A percentile compares a stretch with the other conserved stretches of the same genome.
These are phyloP conservation scores for Metahyphopichia silvanorum DNA, from an alignment of 805 yeast species.

Conservation along the genomic window DNA sequence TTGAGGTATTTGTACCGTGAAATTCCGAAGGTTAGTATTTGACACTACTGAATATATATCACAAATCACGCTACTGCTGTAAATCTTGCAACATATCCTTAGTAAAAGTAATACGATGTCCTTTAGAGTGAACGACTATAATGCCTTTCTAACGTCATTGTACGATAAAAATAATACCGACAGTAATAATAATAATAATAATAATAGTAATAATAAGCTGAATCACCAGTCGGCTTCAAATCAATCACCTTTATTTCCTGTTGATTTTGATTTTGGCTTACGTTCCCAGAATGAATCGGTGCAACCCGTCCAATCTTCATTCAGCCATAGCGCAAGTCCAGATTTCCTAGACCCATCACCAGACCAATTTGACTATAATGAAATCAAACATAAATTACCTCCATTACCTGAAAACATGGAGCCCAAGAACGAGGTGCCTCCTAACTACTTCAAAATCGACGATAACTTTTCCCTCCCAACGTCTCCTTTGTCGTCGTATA, in stretches of 20 bases:
- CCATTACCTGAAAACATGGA: not conserved
- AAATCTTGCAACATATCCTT: too few species aligned
- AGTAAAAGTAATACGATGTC: constrained; percentile 23
- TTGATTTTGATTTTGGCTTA: constrained; percentile 21
- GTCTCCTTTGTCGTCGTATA: not conserved
- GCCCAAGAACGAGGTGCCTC: not conserved
- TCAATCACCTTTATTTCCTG: constrained; percentile 11
- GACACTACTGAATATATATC: too few species aligned
- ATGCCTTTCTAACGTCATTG: constrained; percentile 22
- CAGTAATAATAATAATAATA: constrained; percentile 3
- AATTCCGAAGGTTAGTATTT: too few species aligned
- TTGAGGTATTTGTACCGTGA: too few species aligned
- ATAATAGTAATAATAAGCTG: not conserved
- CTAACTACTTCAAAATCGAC: not conserved
- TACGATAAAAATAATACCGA: constrained; percentile 16
- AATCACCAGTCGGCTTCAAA: constrained; percentile 5
- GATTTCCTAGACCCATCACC: not conserved
- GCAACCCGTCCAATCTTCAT: not conserved
- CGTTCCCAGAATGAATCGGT: not conserved
- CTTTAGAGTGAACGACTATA: constrained; percentile 25
- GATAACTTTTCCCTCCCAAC: not conserved
- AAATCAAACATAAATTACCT: not conserved
- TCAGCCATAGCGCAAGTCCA: not conserved
- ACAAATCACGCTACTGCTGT: too few species aligned
- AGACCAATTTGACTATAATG: not conserved